Conservation (phyloP, 257 asterid genomes). For the Voacanga thouarsii region DNA sequence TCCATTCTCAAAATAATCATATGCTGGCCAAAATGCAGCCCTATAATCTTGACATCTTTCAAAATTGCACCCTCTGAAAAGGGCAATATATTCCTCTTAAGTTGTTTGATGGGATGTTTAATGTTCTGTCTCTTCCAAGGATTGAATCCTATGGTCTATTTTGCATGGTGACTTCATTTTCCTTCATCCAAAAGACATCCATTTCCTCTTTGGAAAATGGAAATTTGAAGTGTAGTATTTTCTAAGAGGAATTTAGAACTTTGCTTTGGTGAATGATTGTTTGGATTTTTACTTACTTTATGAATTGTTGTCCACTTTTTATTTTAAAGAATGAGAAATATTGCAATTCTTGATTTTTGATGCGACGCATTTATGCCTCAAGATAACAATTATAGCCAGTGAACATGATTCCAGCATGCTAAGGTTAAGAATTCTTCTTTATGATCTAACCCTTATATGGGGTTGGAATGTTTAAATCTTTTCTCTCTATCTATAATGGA, state of each 20-base stretch:
- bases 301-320: not conserved
- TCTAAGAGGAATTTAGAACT: not conserved
- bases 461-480: too few species aligned
- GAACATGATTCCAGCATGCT: slow-evolving; percentile 5
- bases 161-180: not conserved
- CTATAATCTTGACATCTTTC: not conserved
- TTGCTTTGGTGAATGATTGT: not conserved
- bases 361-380: not conserved
- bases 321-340: not conserved
- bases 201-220: not conserved
- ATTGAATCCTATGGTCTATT: not conserved
- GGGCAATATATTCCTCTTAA: not conserved
- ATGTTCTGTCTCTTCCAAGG: not conserved
- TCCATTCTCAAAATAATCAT: not conserved
- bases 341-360: not conserved
- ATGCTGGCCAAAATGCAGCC: not conserved
- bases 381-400: not conserved
- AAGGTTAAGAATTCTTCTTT: not conserved
- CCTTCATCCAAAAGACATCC: not conserved
- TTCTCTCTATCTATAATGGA: too few species aligned
- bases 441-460: not conserved
- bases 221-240: not conserved
- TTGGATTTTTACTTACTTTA: not conserved
- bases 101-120: not conserved
- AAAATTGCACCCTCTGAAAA: not conserved